Evolutionary conservation across 352 stramenopile species (phyloP).

Genomic region (Phytophthora palmivora): DNA sequence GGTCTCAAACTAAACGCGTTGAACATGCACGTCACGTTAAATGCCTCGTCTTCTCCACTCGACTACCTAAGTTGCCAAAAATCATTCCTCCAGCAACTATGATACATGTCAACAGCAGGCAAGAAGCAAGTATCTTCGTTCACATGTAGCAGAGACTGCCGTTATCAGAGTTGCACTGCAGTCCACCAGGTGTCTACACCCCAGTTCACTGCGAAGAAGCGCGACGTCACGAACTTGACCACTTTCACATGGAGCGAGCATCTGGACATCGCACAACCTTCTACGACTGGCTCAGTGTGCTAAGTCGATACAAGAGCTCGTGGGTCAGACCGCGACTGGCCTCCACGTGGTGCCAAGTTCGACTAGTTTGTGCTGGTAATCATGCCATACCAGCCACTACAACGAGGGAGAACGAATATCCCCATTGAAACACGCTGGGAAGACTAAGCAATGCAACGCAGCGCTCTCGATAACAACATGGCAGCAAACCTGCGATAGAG

Average conservation of each 20-base stretch:
- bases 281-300: constrained; percentile 14
- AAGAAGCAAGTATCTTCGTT: too few relatives aligned
- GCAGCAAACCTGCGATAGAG: too few relatives aligned
- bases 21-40: constrained; percentile 18
- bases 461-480: neutral
- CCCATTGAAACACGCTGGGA: neutral
- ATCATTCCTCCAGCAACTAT: too few relatives aligned
- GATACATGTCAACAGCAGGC: too few relatives aligned
- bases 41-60: constrained; percentile 19
- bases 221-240: neutral
- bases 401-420: too few relatives aligned
- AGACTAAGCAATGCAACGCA: constrained; percentile 4
- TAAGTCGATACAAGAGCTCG: too few relatives aligned
- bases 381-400: neutral
- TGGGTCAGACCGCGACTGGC: constrained; percentile 5
- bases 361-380: constrained; percentile 11
- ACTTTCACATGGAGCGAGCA: constrained; percentile 10
- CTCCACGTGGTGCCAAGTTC: constrained; percentile 6
- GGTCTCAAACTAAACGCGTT: constrained; percentile 5
- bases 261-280: constrained; percentile 16
- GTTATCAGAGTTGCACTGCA: constrained; percentile 7
- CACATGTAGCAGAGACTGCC: constrained; percentile 6
- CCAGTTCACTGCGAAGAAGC: constrained; percentile 7
- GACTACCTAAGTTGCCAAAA: constrained; percentile 27
- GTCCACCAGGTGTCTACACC: neutral